These are phyloP conservation scores for Mesotaenium endlicherianum DNA, from an alignment of 139 green algal genomes.

Conservation along the genomic window DNA sequence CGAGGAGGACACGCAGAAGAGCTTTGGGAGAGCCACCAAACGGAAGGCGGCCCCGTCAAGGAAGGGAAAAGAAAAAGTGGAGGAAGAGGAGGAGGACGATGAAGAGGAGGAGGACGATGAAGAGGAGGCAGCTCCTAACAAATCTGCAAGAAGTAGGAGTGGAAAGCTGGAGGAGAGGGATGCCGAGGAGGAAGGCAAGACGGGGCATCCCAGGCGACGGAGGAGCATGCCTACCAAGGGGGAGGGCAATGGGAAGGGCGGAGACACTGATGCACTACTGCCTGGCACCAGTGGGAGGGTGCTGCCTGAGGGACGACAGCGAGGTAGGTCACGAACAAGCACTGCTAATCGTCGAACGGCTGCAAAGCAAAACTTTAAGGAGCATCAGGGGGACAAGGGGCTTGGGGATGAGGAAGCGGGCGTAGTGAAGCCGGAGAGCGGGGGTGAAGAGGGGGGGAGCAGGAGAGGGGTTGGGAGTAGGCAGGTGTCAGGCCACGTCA, in stretches of 20 bases:
- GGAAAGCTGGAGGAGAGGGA: neutral
- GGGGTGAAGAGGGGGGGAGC: neutral
- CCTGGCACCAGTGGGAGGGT: neutral
- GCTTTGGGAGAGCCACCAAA: neutral
- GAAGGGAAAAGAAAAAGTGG: neutral
- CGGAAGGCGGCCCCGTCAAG: neutral
- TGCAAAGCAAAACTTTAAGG: neutral
- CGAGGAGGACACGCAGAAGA: neutral
- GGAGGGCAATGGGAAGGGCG: neutral
- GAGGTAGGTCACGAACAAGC: neutral
- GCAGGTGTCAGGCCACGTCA: no score
- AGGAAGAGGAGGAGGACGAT: neutral
- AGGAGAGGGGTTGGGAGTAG: neutral
- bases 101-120: neutral
- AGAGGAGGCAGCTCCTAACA: neutral
- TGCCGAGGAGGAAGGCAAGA: neutral
- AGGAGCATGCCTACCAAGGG: neutral
- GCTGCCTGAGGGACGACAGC: neutral
- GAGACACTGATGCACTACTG: neutral
- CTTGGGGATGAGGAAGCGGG: neutral
- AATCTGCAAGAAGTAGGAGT: neutral
- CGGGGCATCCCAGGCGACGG: neutral
- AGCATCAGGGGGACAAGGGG: neutral
- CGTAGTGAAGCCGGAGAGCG: neutral
- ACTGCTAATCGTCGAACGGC: neutral